Percentiles rank a stretch among this genome's conserved stretches.
These are phyloP conservation scores for Suillus clintonianus DNA, from an alignment of 768 basidiomycete species.

Conservation along the genomic window DNA sequence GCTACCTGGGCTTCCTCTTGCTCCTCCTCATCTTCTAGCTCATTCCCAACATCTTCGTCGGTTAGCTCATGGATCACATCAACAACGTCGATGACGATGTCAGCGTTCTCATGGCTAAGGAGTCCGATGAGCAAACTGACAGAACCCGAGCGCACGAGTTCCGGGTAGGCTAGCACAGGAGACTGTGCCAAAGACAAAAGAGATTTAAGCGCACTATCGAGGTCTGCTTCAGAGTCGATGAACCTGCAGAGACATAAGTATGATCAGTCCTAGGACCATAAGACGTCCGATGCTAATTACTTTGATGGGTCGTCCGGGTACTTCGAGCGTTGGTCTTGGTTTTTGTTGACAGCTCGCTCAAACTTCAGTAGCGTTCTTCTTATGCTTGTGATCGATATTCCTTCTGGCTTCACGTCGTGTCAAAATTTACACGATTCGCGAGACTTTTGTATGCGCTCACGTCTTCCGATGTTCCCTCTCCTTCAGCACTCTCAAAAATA, in stretches of 20 bases:
- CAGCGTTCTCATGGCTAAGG: conserved; percentile 93
- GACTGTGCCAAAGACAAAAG: conserved; percentile 88
- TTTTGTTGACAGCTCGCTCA: conserved; percentile 90
- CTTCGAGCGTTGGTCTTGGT: conserved; percentile 95
- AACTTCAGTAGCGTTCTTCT: conserved; percentile 76
- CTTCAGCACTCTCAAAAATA: conserved; percentile 82
- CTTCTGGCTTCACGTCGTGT: conserved; percentile 50
- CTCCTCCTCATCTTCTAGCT: conserved; percentile 64
- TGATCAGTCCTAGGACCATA: conserved; percentile 6
- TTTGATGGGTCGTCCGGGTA: conserved; percentile 90
- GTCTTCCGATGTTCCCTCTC: conserved; percentile 64
- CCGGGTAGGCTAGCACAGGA: conserved; percentile 83
- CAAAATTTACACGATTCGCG: neutral
- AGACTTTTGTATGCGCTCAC: conserved; percentile 44
- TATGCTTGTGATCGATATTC: conserved; percentile 68
- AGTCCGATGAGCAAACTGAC: conserved; percentile 76
- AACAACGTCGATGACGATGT: conserved; percentile 95
- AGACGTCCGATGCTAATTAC: conserved; percentile 40
- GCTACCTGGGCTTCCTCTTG: conserved; percentile 63
- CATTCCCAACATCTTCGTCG: conserved; percentile 92
- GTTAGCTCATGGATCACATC: conserved; percentile 93
- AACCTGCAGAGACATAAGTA: conserved; percentile 57
- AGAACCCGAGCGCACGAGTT: conserved; percentile 78
- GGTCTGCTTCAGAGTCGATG: conserved; percentile 97
- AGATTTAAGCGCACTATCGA: conserved; percentile 84